Conservation (phyloP, 768 basidiomycete species). For the Harrya chromipes region DNA sequence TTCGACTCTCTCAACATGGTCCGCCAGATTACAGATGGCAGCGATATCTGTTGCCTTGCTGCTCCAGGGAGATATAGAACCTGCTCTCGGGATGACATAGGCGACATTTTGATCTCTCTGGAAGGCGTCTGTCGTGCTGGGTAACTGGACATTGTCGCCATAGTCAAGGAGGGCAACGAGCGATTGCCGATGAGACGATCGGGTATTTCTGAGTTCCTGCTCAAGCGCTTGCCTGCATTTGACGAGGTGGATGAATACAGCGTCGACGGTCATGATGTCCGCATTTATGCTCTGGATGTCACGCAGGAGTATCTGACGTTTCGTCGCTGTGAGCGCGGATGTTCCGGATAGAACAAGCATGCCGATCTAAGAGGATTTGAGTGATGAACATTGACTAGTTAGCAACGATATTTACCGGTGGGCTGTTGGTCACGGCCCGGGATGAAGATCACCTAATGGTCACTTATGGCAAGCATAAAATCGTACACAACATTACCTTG, state of each 20-base stretch:
- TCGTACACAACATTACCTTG: too few species aligned
- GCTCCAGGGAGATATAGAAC: constrained; percentile 98
- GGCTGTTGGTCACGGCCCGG: constrained; percentile 1
- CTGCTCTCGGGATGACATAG: constrained; percentile 79
- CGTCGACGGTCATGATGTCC: constrained; percentile 66
- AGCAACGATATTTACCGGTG: constrained; percentile 8
- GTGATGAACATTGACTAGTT: not conserved
- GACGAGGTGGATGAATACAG: constrained; percentile 84
- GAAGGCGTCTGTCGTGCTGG: constrained; percentile 38
- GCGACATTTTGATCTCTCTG: constrained; percentile 42
- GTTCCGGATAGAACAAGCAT: constrained; percentile 83
- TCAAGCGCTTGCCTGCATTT: constrained; percentile 50
- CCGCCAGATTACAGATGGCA: constrained; percentile 74
- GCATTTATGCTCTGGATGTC: constrained; percentile 52
- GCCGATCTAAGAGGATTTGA: constrained; percentile 8
- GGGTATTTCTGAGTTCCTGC: constrained; percentile 41
- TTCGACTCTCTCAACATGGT: constrained; percentile 77
- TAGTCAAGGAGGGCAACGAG: constrained; percentile 78
- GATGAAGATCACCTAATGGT: not conserved
- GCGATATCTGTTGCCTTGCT: constrained; percentile 98
- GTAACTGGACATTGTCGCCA: constrained; percentile 67
- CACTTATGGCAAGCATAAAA: too few species aligned
- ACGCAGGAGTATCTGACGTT: constrained; percentile 62
- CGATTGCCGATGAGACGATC: constrained; percentile 46
- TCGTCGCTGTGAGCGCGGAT: constrained; percentile 70